Evolutionary conservation across 140 eudicot species (phyloP).

Genomic region (Stevia rebaudiana): DNA sequence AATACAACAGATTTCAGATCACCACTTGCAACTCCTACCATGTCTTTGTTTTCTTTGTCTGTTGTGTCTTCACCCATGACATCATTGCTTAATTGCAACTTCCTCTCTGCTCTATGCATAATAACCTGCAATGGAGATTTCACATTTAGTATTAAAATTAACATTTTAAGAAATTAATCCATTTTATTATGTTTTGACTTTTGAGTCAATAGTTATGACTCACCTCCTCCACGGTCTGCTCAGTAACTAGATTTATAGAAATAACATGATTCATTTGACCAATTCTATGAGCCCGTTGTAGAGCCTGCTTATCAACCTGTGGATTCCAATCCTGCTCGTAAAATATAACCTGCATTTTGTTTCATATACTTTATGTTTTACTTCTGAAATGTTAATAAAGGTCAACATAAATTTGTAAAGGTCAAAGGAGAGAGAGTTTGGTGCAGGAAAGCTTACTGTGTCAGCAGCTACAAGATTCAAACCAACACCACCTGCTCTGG

Average conservation of each 20-base stretch:
- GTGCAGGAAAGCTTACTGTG: conserved; percentile 44
- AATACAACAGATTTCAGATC: conserved; percentile 73
- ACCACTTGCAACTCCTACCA: conserved; percentile 47
- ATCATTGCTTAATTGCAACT: conserved; percentile 82
- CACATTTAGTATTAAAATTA: background rate
- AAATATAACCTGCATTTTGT: conserved; percentile 67
- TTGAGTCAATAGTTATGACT: background rate
- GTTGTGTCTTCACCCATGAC: conserved; percentile 61
- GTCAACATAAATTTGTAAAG: background rate
- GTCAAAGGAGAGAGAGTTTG: background rate
- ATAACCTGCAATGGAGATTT: conserved; percentile 65
- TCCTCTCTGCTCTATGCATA: conserved; percentile 85
- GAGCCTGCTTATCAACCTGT: conserved; percentile 95
- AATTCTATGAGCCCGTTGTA: conserved; percentile 95
- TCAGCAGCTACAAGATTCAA: conserved; percentile 99
- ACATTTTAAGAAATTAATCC: conserved; percentile 2
- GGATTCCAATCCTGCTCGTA: conserved; percentile 99
- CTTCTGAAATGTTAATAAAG: background rate
- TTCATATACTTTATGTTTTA: background rate
- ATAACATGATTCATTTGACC: conserved; percentile 92
- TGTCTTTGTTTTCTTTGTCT: conserved; percentile 50
- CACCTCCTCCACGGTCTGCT: conserved; percentile 82
- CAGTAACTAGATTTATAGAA: conserved; percentile 73
- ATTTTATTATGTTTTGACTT: background rate
- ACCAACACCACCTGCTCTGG: conserved; percentile 99